phyloP scores from a whole-genome alignment of 495 filamentous ascomycete species.

The Penicillium salamii region DNA sequence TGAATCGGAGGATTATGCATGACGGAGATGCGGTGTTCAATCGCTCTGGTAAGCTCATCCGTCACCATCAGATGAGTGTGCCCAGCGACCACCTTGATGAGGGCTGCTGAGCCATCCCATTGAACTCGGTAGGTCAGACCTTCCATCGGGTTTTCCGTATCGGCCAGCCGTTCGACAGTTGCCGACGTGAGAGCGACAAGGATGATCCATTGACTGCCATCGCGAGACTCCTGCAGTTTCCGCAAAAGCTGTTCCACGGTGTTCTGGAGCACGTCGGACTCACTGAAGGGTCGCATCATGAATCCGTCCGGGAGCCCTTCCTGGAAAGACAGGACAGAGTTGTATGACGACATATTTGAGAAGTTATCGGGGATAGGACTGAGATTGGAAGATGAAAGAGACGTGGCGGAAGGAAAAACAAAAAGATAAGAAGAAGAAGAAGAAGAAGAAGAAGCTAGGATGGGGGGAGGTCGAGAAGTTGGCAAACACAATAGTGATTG shows the following conservation, averaged over 20 bases:
- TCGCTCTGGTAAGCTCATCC: neutral
- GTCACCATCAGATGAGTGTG: neutral
- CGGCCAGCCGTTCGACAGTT: neutral
- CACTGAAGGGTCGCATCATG: neutral
- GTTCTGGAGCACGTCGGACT: neutral
- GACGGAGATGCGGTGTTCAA: neutral
- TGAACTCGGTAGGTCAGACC: neutral
- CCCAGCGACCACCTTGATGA: neutral
- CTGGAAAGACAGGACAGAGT: neutral
- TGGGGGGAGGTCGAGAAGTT: no score
- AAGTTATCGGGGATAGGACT: no score
- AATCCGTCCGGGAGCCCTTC: neutral
- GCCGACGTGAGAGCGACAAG: neutral
- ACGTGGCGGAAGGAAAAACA: no score
- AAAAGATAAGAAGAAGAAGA: no score
- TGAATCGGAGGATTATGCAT: neutral
- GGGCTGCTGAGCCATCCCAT: neutral
- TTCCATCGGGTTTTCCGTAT: neutral
- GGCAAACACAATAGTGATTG: no score
- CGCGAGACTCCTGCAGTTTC: neutral
- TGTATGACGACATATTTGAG: no score
- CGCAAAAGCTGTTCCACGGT: neutral
- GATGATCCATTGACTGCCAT: slow-evolving; percentile 2
- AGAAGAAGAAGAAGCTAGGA: no score
- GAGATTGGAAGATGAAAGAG: no score